Base-by-base conservation (phyloP, 2,329 filamentous ascomycete species). In the Madurella fahalii region DNA sequence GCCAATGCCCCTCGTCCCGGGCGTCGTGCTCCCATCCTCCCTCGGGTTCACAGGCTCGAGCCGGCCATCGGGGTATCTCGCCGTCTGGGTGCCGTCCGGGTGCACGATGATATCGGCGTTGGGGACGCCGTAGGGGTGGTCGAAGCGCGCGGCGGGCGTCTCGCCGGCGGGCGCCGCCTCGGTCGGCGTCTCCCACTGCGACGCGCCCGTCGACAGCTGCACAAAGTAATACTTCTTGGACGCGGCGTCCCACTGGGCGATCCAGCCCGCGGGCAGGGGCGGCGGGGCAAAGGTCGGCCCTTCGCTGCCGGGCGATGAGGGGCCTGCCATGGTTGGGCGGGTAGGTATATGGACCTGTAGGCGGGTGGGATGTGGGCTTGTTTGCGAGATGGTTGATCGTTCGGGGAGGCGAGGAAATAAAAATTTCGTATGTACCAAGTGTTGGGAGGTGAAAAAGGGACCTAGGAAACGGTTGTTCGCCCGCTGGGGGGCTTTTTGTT, bases 121-220 rank as follows among this genome's bases (percentile, higher is more conserved):
- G 32, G 79, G 81, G 12, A 76, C 72, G 55, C 82, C 81, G 69
- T 85, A 87, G 5, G 84, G 85, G 63, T 87, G 84, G 17, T 86
- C 81, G 57, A 68, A 64, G 50, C 69, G 74, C 54, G 77, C 77
- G 58, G 73, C 79, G 44, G 81, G 84, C 39, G 81, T 84, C 42
- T 48, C 52, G 58, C 83, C 82, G 18, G 80, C 78, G 43, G 81
- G 83, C 8, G 81, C 84, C 47, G 84, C 77, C 55, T 82, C 76
- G 13, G 82, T 88, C 32, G 86, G 86, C 32, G 80, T 78, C n/a
- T 89, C 85, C 86, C 86, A 89, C 70, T 89, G 85, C 59, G 85
- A 87, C 39, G 82, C 77, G 46, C 86, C 86, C 8, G 85, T 89
- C 50, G 83, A 84, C 52, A 89, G 80, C 69, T 89, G 85, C 48